A percentile compares a stretch with the other conserved stretches of the same genome.
Conservation (phyloP, 2,329 filamentous ascomycete species). For the Meredithiella fracta region DNA sequence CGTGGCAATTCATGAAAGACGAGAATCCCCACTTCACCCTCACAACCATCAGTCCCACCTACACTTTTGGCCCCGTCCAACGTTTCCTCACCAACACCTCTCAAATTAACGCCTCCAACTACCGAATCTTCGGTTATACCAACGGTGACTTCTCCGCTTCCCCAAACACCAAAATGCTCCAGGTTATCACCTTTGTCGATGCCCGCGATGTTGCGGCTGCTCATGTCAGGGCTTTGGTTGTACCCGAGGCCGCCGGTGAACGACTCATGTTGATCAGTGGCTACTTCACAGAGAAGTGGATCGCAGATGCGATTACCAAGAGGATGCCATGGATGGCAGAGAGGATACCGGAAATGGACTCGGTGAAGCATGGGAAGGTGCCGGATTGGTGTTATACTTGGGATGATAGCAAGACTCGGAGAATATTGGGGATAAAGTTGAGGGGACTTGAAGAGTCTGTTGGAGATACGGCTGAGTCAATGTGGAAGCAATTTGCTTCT, state of each 20-base stretch:
- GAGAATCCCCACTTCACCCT: conserved; percentile 38
- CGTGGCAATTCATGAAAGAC: conserved; percentile 33
- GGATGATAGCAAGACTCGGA: conserved; percentile 32
- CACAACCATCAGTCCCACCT: conserved; percentile 43
- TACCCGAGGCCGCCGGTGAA: conserved; percentile 39
- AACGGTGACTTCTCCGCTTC: conserved; percentile 42
- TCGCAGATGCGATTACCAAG: conserved; percentile 23
- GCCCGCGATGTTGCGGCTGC: conserved; percentile 45
- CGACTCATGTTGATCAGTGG: conserved; percentile 41
- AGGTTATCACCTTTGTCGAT: conserved; percentile 32
- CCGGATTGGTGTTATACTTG: conserved; percentile 26
- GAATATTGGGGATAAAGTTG: conserved; percentile 35
- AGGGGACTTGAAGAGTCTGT: conserved; percentile 32
- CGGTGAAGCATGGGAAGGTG: conserved; percentile 21
- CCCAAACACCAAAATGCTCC: conserved; percentile 25
- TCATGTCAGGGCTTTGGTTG: conserved; percentile 43
- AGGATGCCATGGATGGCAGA: conserved; percentile 18
- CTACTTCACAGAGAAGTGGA: conserved; percentile 24
- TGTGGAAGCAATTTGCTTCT: neutral
- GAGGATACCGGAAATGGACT: conserved; percentile 23
- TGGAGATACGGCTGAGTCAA: conserved; percentile 22
- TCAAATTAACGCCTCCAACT: conserved; percentile 37
- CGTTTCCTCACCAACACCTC: conserved; percentile 30
- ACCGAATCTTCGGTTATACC: conserved; percentile 46
- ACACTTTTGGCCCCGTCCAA: conserved; percentile 44